These are phyloP conservation scores for Noccaea caerulescens DNA, from an alignment of 345 rosid genomes.

Conservation along the genomic window DNA sequence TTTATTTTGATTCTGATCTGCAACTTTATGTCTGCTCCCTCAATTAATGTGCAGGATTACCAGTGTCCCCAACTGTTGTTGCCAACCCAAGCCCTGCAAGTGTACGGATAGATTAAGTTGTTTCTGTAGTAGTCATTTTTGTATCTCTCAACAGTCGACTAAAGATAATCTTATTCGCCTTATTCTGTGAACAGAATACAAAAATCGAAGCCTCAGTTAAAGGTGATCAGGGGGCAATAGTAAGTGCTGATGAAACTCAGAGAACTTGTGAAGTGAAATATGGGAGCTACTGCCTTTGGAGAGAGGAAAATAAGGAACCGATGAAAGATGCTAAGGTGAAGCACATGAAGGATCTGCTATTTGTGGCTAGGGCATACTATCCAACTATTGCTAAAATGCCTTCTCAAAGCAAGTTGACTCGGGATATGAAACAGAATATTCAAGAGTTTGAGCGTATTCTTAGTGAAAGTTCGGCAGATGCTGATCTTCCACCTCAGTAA, in stretches of 20 bases:
- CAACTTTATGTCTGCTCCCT: conserved; percentile 6
- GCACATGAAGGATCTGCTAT: conserved; percentile 87
- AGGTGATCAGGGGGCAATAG: conserved; percentile 34
- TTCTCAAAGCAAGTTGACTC: conserved; percentile 67
- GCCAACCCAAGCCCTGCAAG: conserved; percentile 40
- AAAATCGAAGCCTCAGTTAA: conserved; percentile 29
- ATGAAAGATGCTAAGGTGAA: conserved; percentile 84
- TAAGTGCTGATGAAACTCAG: conserved; percentile 49
- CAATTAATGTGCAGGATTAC: conserved; percentile 39
- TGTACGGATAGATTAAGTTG: conserved; percentile 34
- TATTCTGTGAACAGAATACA: conserved; percentile 50
- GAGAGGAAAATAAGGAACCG: conserved; percentile 74
- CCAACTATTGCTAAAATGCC: conserved; percentile 95
- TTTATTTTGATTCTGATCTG: conserved; percentile 9
- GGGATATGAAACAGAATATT: conserved; percentile 82
- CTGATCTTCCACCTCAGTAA: conserved; percentile 84
- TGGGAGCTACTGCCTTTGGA: conserved; percentile 98
- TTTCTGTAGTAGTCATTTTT: conserved; percentile 17
- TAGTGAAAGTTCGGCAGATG: conserved; percentile 85
- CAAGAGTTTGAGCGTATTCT: conserved; percentile 92
- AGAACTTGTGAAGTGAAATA: conserved; percentile 71
- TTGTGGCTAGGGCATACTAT: conserved; percentile 93
- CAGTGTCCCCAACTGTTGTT: conserved; percentile 35
- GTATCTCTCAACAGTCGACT: neutral
- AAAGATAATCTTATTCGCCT: conserved; percentile 6